Evolutionary conservation across 164 flowering plant genomes (phyloP), one percentile per base, ranked within the genome.

Genomic region (Saururus chinensis): DNA sequence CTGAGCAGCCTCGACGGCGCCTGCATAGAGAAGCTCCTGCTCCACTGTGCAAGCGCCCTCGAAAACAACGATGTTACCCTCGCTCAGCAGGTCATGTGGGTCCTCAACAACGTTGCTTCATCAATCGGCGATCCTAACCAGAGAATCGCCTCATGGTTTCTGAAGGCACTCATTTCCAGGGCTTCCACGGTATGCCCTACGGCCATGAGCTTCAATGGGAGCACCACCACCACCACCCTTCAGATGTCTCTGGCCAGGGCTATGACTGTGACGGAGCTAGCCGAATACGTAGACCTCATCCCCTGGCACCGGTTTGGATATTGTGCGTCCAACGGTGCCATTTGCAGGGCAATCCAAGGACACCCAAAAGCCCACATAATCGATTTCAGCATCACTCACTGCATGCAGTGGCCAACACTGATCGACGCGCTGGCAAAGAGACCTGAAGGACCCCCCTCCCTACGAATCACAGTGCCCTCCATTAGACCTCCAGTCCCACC

Each of bases 341-440:
- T 88, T 48, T 78, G 70, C 51, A 80, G 68, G 56, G 92, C 92
- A n/a, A 62, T 78, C 68, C 72, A 76, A 74, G 85, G 84, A 23
- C 68, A 42, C 67, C 51, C 75, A 4, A 83, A 30, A 62, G 84
- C 84, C 66, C 96, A 88, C 53, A 77, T 88, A 40, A 60, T 86
- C 59, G 96, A 88, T 61, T 77, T 88, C 60, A 88, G 96, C 68
- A 83, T 80, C 71, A 84, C 86, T 25, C 83, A 88, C 60, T 81
- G 92, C 70, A 86, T 88, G 96, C 96, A 88, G 52, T 88, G 92
- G 96, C 96, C 96, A 26, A 88, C 96, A 14, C 85, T 88, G n/a
- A 84, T 88, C 19, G 92, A 88, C 37, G 80, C 82, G 30, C 63
- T 88, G 40, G 83, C 89, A 1, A 86, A 82, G 69, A 67, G 82